Base-by-base conservation (phyloP, 148 eudicot genomes). In the Talinum fruticosum region DNA sequence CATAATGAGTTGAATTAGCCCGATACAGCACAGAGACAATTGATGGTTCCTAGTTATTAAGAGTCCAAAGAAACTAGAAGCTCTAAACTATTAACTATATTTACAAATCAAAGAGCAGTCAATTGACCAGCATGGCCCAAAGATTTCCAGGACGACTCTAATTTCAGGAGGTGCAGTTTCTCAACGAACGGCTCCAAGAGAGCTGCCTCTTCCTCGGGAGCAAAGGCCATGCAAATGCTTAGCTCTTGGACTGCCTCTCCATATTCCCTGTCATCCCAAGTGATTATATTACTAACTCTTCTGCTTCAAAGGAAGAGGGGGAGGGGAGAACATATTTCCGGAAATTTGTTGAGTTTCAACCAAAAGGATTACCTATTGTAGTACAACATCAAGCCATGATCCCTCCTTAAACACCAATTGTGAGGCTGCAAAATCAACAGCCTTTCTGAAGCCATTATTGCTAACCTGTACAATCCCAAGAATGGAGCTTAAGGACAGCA, bases 181-280 rank as follows among this genome's bases (percentile, higher is more conserved):
- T 88, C 92, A 8, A 94, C 93, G 73, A 94, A 94, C 51, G 94
- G 90, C 82, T 92, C 97, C 73, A 94, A 76, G 36, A 92, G 81
- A 71, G 87, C 88, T n/a, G 95, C 93, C 83, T 94, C 92, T 78
- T 92, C 95, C 86, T 92, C 97, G 0, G 98, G 98, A 45, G 98
- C 97, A 83, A 94, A 94, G 53, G 97, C 98, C 98, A 94, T 92
- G 86, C 97, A 94, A 72, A 94, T 92, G 83, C 98, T 94, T 47
- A 94, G 91, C 87, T 94, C 97, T 87, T 92, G 90, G 51, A 94
- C 95, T 15, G 98, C 91, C 75, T 82, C 83, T 61, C 86, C 92
- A 30, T 94, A 92, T 80, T 90, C 90, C 89, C 98, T 94, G 86
- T 1, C 32, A 81, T 37, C n/a, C 38, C 18, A 49, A 69, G 70